Evolutionary conservation across 2,329 filamentous ascomycete species (phyloP).

Genomic region (Cytospora paraplurivora): DNA sequence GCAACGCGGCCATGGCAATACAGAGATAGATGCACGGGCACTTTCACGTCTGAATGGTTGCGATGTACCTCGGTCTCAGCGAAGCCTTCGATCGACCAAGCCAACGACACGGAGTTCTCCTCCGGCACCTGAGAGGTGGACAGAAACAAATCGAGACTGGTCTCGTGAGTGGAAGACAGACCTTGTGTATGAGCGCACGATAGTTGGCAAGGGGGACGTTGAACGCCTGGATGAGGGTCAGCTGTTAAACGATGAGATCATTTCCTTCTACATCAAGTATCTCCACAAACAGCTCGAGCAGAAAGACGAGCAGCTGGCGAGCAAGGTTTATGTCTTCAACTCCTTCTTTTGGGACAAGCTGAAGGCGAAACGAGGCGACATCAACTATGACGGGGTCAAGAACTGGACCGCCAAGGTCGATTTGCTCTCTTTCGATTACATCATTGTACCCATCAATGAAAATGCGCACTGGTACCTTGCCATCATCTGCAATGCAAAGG

Average conservation of each 20-base stretch:
- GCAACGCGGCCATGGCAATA: not conserved
- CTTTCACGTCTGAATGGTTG: not conserved
- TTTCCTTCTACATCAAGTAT: conserved; percentile 83
- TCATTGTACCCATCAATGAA: conserved; percentile 91
- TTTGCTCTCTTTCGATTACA: conserved; percentile 82
- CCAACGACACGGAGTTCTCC: conserved; percentile 19
- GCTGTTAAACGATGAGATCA: conserved; percentile 89
- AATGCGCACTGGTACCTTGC: conserved; percentile 89
- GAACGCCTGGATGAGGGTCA: conserved; percentile 78
- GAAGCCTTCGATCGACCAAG: conserved; percentile 24
- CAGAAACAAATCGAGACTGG: conserved; percentile 54
- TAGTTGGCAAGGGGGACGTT: conserved; percentile 73
- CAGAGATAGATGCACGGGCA: not conserved
- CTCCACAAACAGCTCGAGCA: conserved; percentile 63
- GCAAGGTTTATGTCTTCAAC: conserved; percentile 84
- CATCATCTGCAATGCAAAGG: conserved; percentile 86
- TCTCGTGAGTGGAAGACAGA: conserved; percentile 55
- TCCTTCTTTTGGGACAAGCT: conserved; percentile 88
- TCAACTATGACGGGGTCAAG: conserved; percentile 84
- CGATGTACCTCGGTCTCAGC: conserved; percentile 27
- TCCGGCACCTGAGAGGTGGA: conserved; percentile 48
- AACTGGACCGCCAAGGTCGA: conserved; percentile 87
- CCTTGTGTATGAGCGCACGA: conserved; percentile 66
- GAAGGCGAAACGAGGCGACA: conserved; percentile 60
- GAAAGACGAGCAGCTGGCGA: conserved; percentile 55